phyloP scores from a whole-genome alignment of 352 stramenopile species.

The Elongisporangium undulatum region DNA sequence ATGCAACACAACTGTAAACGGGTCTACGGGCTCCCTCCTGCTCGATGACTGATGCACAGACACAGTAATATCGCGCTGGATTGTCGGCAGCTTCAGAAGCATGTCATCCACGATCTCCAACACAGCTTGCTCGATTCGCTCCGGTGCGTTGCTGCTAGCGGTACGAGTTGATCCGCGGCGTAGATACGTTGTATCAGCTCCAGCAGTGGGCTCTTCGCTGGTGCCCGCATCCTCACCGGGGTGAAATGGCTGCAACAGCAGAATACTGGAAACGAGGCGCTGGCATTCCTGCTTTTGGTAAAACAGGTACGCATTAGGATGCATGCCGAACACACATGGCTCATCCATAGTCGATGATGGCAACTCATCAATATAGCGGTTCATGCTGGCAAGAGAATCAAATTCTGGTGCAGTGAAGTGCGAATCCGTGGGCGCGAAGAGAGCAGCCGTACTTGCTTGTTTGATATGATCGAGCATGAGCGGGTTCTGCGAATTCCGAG shows the following conservation, averaged over 20 bases:
- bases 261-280: constrained; percentile 26
- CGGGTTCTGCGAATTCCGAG: constrained; percentile 4
- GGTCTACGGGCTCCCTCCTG: constrained; percentile 17
- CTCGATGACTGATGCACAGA: neutral
- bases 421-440: neutral
- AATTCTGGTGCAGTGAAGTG: constrained; percentile 48
- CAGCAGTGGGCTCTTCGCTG: neutral
- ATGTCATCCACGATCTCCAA: constrained; percentile 17
- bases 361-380: constrained; percentile 40
- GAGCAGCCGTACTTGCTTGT: neutral
- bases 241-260: constrained; percentile 30
- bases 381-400: constrained; percentile 27
- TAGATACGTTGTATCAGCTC: constrained; percentile 1
- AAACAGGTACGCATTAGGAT: constrained; percentile 73
- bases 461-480: neutral
- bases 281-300: constrained; percentile 57
- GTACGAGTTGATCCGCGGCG: neutral
- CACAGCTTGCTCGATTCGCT: constrained; percentile 11
- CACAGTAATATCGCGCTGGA: neutral
- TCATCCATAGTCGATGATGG: constrained; percentile 30
- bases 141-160: neutral
- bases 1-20: constrained; percentile 54
- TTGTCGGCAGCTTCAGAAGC: constrained; percentile 10
- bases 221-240: neutral
- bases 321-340: constrained; percentile 78